Base-by-base conservation (phyloP, 2,329 filamentous ascomycete species). In the Aureobasidium sp. region DNA sequence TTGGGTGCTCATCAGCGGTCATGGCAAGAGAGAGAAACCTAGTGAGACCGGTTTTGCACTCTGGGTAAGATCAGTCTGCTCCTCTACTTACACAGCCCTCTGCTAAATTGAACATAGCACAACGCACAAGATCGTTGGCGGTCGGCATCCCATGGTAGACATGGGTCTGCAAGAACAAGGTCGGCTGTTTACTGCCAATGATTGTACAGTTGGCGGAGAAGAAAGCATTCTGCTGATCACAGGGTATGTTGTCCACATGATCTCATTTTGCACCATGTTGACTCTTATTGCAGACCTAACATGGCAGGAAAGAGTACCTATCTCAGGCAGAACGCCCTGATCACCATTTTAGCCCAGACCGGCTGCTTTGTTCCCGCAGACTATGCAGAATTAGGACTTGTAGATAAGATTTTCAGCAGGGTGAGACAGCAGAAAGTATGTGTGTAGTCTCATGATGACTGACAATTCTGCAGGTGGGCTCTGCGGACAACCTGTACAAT, bases 221-320 rank as follows among this genome's bases (percentile, higher is more conserved):
- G 93, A 82, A 82, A 89, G 66, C n/a, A 80, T 86, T 53, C 82
- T 82, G 75, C 79, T 87, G 35, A 84, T 86, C 64, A 87, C 84
- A 9, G 84, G 94, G 53, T 46, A 57, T 25, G 19, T 25, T 25
- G 15, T 1, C n/a, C 7, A 19, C 23, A 0, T 46, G 11, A 11
- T 27, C 3, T 15, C 15, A 9, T 57, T n/a, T 29, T 19, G 5
- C 29, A 19, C 2, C 8, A 37, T 27, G 21, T 29, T 57, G 15
- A 57, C 27, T 9, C 17, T 13, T 4, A 13, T 33, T 23, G 17
- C 40, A 57, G 53, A 0, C 94, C 94, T n/a, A 99, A 99, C 74
- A 99, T 99, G 94, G 94, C 88, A 1, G 94, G 94, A 50, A 99
- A 99, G 75, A 93, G 88, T 71, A 99, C 94, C 0, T 99, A 96